Base-by-base conservation (phyloP, 176 grass and related monocot species). In the Oropetium thomaeum region DNA sequence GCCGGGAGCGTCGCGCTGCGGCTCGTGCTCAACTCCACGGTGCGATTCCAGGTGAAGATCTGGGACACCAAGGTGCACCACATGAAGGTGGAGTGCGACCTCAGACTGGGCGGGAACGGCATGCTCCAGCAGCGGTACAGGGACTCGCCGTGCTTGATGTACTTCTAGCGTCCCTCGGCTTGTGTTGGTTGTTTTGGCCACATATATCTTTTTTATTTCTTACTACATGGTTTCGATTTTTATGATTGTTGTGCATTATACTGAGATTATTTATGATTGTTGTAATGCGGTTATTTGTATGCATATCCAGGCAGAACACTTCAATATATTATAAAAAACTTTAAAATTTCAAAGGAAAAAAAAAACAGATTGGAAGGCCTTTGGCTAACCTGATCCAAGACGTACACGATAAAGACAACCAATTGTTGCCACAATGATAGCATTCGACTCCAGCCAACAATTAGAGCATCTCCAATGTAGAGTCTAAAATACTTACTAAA, bases 61-160 rank as follows among this genome's bases (percentile, higher is more conserved):
- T 97, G 94, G 94, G 94, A 97, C 81, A 92, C 78, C 11, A 73
- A 41, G 62, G 30, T 41, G 30, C 95, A 97, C 78, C 81, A 61
- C 57, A 47, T 93, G 67, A 89, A 93, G 48, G 91, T 78, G 10
- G 60, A 81, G 8, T 97, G 95, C 61, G 59, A 77, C 58, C 20
- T 92, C 26, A 74, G 0, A 0, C 39, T 87, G 2, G 30, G 64
- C 1, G 73, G 73, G n/a, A n/a, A 57, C 53, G 53, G 53, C 53
- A 27, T 23, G 53, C 53, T 57, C 53, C 53, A 57, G 53, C 10
- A 57, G 23, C 23, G 23, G 53, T 4, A 57, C 53, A 57, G 13
- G 10, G 13, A 27, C 10, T 27, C 53, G 3, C 9, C 23, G 53
- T 42, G 41, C 41, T 2, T 1, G 41, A 2, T 42, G 1, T 13